A percentile compares a stretch with the other conserved stretches of the same genome.
Conservation (phyloP, 2,329 filamentous ascomycete species). For the Magnaporthiopsis rhizophila region DNA sequence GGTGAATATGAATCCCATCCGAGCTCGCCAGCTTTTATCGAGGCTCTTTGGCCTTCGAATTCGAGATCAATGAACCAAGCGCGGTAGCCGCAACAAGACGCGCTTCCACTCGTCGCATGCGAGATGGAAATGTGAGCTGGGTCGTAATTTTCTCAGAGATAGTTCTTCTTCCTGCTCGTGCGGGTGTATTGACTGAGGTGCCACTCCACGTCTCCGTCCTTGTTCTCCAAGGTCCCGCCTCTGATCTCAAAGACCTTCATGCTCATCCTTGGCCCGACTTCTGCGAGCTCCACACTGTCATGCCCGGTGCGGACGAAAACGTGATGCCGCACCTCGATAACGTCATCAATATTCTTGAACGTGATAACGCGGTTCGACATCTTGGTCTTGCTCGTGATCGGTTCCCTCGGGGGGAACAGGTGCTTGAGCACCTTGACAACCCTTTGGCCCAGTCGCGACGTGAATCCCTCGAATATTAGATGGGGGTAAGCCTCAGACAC, state of each 20-base stretch:
- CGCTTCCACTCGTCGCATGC: background rate
- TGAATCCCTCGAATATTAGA: constrained; percentile 92
- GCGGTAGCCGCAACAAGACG: background rate
- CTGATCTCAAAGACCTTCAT: constrained; percentile 93
- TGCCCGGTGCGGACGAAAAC: constrained; percentile 93
- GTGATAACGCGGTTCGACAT: constrained; percentile 84
- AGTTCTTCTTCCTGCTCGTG: constrained; percentile 92
- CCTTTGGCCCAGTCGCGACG: constrained; percentile 67
- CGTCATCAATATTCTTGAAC: constrained; percentile 89
- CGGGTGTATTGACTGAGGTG: constrained; percentile 91
- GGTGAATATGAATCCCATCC: no score
- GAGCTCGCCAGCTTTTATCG: background rate
- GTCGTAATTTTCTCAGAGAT: constrained; percentile 50
- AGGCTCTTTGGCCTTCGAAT: background rate
- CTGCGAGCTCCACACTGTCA: constrained; percentile 78
- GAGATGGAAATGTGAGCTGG: background rate
- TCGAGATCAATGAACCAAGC: background rate
- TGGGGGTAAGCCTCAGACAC: constrained; percentile 91
- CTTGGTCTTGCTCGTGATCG: constrained; percentile 61
- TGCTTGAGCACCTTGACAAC: constrained; percentile 90
- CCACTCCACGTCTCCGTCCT: constrained; percentile 95
- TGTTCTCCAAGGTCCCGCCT: constrained; percentile 84
- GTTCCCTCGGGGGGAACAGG: constrained; percentile 82
- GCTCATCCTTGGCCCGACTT: constrained; percentile 94
- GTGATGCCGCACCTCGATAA: constrained; percentile 81